phyloP scores from a whole-genome alignment of 495 filamentous ascomycete genomes.

The Xylaria intraflava region DNA sequence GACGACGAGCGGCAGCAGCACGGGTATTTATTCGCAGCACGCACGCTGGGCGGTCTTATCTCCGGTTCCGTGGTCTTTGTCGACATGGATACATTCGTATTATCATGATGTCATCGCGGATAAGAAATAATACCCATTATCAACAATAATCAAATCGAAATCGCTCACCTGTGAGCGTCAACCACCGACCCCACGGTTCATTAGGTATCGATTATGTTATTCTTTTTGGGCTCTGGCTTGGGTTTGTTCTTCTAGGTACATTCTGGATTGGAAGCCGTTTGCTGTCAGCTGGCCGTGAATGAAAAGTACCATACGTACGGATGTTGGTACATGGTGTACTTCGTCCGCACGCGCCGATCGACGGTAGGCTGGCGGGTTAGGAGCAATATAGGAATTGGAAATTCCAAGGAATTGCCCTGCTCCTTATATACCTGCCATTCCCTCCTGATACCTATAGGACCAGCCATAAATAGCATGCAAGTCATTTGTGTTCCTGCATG shows the following conservation, averaged over 20 bases:
- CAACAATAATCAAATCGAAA: slow-evolving; percentile 15
- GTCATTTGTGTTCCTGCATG: slow-evolving; percentile 13
- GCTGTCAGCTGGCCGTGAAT: too few relatives aligned
- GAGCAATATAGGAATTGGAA: too few relatives aligned
- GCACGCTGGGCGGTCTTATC: slow-evolving; percentile 6
- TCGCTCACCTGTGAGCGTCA: slow-evolving; percentile 5
- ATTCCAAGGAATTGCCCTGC: too few relatives aligned
- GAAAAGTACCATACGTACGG: too few relatives aligned
- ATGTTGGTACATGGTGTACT: too few relatives aligned
- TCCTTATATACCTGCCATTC: neutral
- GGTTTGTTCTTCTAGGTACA: too few relatives aligned
- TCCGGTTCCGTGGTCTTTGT: slow-evolving; percentile 5
- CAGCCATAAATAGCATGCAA: neutral
- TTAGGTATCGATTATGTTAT: slow-evolving; percentile 8
- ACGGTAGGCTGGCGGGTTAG: too few relatives aligned
- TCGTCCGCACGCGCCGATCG: too few relatives aligned
- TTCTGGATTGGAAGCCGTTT: too few relatives aligned
- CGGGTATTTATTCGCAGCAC: slow-evolving; percentile 12
- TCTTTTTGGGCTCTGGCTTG: neutral
- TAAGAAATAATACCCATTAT: slow-evolving; percentile 14
- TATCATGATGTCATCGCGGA: slow-evolving; percentile 10
- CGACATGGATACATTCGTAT: neutral
- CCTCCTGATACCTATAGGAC: neutral
- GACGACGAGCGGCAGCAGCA: neutral
- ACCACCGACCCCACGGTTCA: slow-evolving; percentile 9